Evolutionary conservation across 2,329 filamentous ascomycete genomes (phyloP).

Genomic region (Phyllosticta citriasiana): DNA sequence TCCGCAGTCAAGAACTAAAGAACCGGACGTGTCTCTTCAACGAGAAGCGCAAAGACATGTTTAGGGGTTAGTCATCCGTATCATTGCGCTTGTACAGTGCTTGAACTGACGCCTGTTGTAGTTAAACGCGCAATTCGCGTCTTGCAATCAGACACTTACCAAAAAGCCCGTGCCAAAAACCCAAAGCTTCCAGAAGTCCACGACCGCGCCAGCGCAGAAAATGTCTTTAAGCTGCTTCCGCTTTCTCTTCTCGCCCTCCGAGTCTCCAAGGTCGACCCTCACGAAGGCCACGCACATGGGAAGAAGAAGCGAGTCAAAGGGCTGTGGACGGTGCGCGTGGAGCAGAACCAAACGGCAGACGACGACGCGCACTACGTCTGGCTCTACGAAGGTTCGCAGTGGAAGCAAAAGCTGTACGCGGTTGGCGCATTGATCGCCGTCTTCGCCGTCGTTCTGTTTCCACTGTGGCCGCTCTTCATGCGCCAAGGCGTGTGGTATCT

Average conservation of each 20-base stretch:
- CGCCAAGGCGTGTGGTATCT: conserved; percentile 95
- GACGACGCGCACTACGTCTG: conserved; percentile 93
- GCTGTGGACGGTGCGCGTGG: conserved; percentile 89
- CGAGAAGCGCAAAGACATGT: conserved; percentile 96
- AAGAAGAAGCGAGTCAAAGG: conserved; percentile 90
- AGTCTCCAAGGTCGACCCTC: conserved; percentile 72
- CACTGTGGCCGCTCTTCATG: conserved; percentile 86
- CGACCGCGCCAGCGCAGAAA: conserved; percentile 81
- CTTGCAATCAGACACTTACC: conserved; percentile 79
- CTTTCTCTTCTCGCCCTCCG: conserved; percentile 89
- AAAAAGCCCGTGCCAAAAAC: conserved; percentile 82
- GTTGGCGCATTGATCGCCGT: conserved; percentile 71
- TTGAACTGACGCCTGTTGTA: conserved; percentile 27
- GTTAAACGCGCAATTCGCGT: conserved; percentile 94
- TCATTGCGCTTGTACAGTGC: neutral
- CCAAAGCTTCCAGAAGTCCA: conserved; percentile 77
- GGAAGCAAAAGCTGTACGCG: conserved; percentile 89
- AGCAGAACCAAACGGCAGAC: conserved; percentile 83
- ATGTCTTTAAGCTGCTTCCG: conserved; percentile 88
- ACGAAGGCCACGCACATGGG: conserved; percentile 47
- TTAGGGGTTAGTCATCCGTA: conserved; percentile 55
- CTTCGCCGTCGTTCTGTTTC: conserved; percentile 86
- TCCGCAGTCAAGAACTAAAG: conserved; percentile 78
- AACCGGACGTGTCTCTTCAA: conserved; percentile 84
- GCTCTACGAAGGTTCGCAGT: conserved; percentile 89